These are phyloP conservation scores for Suillus weaverae DNA, from an alignment of 768 basidiomycete species.

Conservation along the genomic window DNA sequence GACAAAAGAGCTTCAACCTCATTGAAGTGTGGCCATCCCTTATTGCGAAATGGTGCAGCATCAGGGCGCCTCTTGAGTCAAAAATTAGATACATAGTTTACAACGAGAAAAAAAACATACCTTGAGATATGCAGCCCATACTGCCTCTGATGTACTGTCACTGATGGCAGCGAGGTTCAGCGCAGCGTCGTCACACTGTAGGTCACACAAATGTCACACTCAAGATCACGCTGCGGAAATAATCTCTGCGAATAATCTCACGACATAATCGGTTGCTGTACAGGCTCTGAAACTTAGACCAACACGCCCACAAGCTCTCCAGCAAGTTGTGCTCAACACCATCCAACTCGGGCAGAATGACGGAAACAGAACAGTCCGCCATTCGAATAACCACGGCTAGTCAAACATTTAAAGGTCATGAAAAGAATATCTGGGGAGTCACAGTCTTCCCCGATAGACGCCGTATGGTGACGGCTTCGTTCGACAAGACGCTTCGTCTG, in stretches of 20 bases:
- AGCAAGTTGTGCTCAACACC: neutral
- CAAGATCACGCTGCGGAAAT: no score
- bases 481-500: no score
- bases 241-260: no score
- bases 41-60: neutral
- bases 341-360: neutral
- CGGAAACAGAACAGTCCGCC: neutral
- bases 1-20: neutral
- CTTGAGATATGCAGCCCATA: neutral
- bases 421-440: no score
- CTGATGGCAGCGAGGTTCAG: no score
- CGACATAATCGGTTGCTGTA: no score
- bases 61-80: neutral
- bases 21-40: neutral
- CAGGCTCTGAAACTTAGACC: neutral
- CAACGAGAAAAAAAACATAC: neutral
- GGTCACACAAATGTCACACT: no score
- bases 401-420: no score
- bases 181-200: no score
- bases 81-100: neutral
- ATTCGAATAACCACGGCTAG: neutral
- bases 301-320: neutral
- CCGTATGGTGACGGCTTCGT: no score
- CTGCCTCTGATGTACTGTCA: neutral
- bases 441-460: no score